phyloP scores from a whole-genome alignment of 805 yeast species.

The Suhomyces kilbournensis region DNA sequence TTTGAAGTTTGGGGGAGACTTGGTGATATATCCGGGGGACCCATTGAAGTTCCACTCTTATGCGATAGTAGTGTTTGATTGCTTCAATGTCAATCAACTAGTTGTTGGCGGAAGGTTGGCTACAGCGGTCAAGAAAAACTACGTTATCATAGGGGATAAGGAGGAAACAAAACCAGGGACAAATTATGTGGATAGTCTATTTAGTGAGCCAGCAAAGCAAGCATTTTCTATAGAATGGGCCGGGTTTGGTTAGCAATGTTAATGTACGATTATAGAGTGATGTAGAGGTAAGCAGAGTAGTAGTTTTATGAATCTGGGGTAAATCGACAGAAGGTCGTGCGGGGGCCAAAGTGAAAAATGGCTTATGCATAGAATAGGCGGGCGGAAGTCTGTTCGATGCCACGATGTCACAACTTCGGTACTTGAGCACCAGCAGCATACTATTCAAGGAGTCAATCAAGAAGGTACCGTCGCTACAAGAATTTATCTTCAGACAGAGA shows the following conservation, averaged over 20 bases:
- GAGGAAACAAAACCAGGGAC: conserved; percentile 5
- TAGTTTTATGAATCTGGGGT: background rate
- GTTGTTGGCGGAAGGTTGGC: conserved; percentile 89
- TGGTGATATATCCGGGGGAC: conserved; percentile 91
- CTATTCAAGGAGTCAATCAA: background rate
- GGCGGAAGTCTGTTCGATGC: background rate
- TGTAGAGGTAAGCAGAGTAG: no score
- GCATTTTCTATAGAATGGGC: conserved; percentile 92
- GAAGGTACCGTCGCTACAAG: conserved; percentile 26
- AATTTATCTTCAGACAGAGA: conserved; percentile 37
- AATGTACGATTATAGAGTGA: background rate
- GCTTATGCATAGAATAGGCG: background rate
- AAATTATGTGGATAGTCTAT: background rate
- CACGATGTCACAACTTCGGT: background rate
- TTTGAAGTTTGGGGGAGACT: conserved; percentile 84
- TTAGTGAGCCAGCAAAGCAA: conserved; percentile 25
- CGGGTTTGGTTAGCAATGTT: conserved; percentile 91
- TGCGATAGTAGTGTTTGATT: conserved; percentile 58
- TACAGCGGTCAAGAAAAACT: conserved; percentile 85
- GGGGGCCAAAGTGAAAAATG: background rate
- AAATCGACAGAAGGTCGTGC: background rate
- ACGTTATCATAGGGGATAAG: conserved; percentile 53
- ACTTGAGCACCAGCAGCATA: background rate
- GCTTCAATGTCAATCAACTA: conserved; percentile 55
- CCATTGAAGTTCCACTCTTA: conserved; percentile 90